Evolutionary conservation across 768 basidiomycete genomes (phyloP).

Genomic region (Suillus alpinus): DNA sequence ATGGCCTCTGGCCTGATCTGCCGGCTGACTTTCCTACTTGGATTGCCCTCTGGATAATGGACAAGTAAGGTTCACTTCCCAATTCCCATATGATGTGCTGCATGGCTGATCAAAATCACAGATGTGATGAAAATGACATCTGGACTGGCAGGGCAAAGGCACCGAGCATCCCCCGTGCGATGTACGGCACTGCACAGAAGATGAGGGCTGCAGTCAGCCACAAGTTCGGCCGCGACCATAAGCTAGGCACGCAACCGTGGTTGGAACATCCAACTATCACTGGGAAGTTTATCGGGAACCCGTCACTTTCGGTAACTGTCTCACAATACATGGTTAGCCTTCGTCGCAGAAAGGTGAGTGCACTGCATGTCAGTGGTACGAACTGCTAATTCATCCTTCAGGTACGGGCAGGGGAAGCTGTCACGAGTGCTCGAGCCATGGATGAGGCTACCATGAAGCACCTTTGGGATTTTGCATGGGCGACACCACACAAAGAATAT

Average conservation of each 20-base stretch:
- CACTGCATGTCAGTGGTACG: background rate
- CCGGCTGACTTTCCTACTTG: conserved; percentile 15
- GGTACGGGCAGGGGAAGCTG: conserved; percentile 20
- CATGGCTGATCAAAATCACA: conserved; percentile 5
- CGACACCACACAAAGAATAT: conserved; percentile 15
- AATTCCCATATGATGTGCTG: no score
- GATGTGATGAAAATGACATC: conserved; percentile 26
- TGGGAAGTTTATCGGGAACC: conserved; percentile 26
- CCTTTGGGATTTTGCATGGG: conserved; percentile 25
- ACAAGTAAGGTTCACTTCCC: no score
- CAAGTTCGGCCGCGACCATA: conserved; percentile 24
- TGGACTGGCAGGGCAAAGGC: conserved; percentile 13
- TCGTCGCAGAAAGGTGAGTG: conserved; percentile 20
- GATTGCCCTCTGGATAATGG: conserved; percentile 30
- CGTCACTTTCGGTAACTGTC: conserved; percentile 25
- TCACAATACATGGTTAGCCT: conserved; percentile 30
- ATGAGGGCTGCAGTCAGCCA: conserved; percentile 33
- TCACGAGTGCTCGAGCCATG: conserved; percentile 28
- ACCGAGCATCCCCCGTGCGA: conserved; percentile 2
- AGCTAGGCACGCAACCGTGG: conserved; percentile 28
- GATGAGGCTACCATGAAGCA: conserved; percentile 20
- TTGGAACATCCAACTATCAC: conserved; percentile 17
- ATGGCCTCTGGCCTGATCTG: conserved; percentile 13
- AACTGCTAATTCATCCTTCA: no score
- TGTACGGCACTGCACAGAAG: conserved; percentile 35